Base-by-base conservation (phyloP, 352 stramenopile genomes). In the Aphanomyces invadans region DNA sequence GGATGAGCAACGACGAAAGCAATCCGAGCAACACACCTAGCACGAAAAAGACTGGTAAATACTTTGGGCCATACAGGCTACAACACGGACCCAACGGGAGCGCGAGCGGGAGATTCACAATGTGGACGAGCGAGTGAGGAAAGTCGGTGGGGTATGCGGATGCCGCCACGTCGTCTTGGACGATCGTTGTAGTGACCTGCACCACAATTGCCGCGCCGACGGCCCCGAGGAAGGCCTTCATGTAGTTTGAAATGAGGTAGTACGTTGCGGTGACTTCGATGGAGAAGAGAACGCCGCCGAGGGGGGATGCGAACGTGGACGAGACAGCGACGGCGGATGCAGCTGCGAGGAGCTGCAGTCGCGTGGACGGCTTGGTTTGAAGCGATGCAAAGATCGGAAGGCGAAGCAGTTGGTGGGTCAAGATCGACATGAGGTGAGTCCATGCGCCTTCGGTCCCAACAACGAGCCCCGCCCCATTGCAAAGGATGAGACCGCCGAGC, bases 371-470 rank as follows among this genome's bases (percentile, higher is more conserved):
- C 10, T 77, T 78, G 19, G 78, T 63, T 57, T 84, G 85, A 59
- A 96, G 89, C n/a, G 71, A 70, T 5, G 65, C 52, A 64, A 97
- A 98, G 39, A 81, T 60, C 0, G 74, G 75, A 1, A 87, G 77
- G 28, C 81, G 80, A 55, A 98, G 87, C 39, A 97, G 71, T 39
- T 95, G 79, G 67, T 97, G 87, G 26, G 90, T 92, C 48, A 98
- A 76, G 55, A 95, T 95, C 25, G 87, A 93, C 76, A 95, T 94
- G 69, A 98, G 94, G 79, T 98, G 95, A 12, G 99, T 95, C 81
- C 98, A 99, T 0, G 97, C 95, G 31, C 97, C 97, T 75, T 99
- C 97, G 4, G 97, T 99, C 62, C 97, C 97, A 2, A 99, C 88
- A 23, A 97, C 83, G 15, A 99, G 82, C 2, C 97, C 97, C 0